Evolutionary conservation across 2,329 filamentous ascomycete genomes (phyloP), one percentile per base, ranked within the genome.

Genomic region (Talaromyces sp.): DNA sequence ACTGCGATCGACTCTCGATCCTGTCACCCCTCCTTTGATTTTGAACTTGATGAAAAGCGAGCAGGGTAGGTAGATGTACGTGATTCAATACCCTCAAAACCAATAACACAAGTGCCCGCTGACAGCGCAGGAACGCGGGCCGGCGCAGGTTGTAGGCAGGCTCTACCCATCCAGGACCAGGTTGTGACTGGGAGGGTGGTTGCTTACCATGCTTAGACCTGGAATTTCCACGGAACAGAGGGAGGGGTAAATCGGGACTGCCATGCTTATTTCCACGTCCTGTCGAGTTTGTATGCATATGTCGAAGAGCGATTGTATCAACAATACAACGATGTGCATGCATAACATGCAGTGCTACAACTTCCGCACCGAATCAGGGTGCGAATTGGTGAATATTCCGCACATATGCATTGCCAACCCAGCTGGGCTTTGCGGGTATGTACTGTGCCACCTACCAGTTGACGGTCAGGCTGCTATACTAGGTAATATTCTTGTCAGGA

Each of bases 61-160:
- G 28, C 8, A 11, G 1, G 18, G 40, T 8, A 23, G 18, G n/a
- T 18, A 52, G n/a, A 33, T 33, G 28, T 33, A 33, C 48, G 16
- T 25, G 54, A 40, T 56, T 39, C 4, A 28, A 25, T 16, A n/a
- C 31, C 18, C 18, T 12, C 37, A n/a, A 55, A 16, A 33, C 25
- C 31, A 37, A 11, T 44, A 7, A 48, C 18, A 52, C 58, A 56
- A 57, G 39, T 33, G 28, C 42, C 52, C 54, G 60, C 60, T 62
- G 54, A 57, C 60, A 28, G 60, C 60, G 60, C 60, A 62, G 60
- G 60, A 57, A 62, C 54, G 54, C 52, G 40, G 39, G 52, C 37
- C 21, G 35, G n/a, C 28, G 23, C 42, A 18, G 40, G 52, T 35
- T 33, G 25, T 46, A 25, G 42, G 5, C 44, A 48, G 23, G 44